Evolutionary conservation across 805 yeast genomes (phyloP).

Genomic region (Wickerhamomyces tratensis): DNA sequence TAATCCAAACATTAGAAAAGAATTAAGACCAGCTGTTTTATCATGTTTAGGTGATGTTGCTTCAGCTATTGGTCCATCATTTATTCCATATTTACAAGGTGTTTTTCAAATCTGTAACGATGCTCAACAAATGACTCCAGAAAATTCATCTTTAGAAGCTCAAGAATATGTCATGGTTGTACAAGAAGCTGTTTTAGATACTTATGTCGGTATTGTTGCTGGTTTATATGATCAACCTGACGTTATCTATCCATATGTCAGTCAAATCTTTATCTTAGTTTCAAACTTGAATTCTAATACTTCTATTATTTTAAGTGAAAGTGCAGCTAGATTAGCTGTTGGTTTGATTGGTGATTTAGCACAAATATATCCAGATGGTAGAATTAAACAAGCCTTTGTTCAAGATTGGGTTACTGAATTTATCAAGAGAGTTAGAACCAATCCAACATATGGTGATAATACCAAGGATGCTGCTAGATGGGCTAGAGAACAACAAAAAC

Average conservation of each 20-base stretch:
- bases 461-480: constrained; percentile 93
- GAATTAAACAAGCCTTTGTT: constrained; percentile 52
- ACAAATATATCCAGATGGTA: constrained; percentile 73
- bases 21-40: constrained; percentile 76
- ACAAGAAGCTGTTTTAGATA: constrained; percentile 86
- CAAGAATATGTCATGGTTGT: constrained; percentile 65
- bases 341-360: constrained; percentile 93
- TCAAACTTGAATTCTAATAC: constrained; percentile 49
- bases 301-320: constrained; percentile 50
- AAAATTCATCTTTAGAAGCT: constrained; percentile 63
- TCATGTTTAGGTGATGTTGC: constrained; percentile 97
- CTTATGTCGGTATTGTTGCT: constrained; percentile 90
- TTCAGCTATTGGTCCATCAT: constrained; percentile 69
- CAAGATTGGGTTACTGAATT: constrained; percentile 76
- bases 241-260: constrained; percentile 53
- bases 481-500: constrained; percentile 69
- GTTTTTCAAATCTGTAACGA: constrained; percentile 71
- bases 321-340: constrained; percentile 72
- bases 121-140: constrained; percentile 54
- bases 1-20: constrained; percentile 60
- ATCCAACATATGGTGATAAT: constrained; percentile 46
- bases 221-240: constrained; percentile 71
- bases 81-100: constrained; percentile 65
- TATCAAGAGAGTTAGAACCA: constrained; percentile 63
- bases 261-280: constrained; percentile 63